phyloP scores from a whole-genome alignment of 2,329 filamentous ascomycete genomes.

The Scedosporium apiospermum region DNA sequence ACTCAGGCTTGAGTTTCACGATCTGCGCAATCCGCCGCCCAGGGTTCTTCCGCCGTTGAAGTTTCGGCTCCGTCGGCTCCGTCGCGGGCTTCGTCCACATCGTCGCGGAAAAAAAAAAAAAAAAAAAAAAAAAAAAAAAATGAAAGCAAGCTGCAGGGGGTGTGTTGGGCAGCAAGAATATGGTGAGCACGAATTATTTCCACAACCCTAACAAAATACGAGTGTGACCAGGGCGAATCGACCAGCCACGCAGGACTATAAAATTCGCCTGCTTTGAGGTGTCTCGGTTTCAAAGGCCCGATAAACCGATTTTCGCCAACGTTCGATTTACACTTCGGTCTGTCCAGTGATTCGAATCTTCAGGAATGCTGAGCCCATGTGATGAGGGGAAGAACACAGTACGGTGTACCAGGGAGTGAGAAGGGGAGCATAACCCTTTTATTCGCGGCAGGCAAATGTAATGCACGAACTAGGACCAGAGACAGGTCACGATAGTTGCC shows the following conservation, averaged over 20 bases:
- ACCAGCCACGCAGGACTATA: neutral
- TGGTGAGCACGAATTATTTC: no score
- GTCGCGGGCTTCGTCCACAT: neutral
- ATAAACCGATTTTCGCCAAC: neutral
- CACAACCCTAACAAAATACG: neutral
- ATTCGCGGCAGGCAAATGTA: neutral
- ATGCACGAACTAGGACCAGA: neutral
- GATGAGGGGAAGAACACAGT: neutral
- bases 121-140: neutral
- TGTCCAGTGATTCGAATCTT: neutral
- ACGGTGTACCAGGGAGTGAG: neutral
- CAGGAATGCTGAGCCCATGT: neutral
- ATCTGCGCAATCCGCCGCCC: slow-evolving; percentile 60
- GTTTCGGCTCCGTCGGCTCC: neutral
- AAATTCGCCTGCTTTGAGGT: neutral
- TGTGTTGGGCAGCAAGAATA: neutral
- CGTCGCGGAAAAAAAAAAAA: neutral
- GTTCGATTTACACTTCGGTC: neutral
- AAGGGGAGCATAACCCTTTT: neutral
- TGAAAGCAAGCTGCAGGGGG: neutral
- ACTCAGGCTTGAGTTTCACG: slow-evolving; percentile 59
- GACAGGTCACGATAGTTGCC: neutral
- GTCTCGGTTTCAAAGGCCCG: neutral
- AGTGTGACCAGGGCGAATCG: neutral
- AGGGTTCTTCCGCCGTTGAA: slow-evolving; percentile 24